Base-by-base conservation (phyloP, 768 basidiomycete species). In the Leucocoprinus leucothites region DNA sequence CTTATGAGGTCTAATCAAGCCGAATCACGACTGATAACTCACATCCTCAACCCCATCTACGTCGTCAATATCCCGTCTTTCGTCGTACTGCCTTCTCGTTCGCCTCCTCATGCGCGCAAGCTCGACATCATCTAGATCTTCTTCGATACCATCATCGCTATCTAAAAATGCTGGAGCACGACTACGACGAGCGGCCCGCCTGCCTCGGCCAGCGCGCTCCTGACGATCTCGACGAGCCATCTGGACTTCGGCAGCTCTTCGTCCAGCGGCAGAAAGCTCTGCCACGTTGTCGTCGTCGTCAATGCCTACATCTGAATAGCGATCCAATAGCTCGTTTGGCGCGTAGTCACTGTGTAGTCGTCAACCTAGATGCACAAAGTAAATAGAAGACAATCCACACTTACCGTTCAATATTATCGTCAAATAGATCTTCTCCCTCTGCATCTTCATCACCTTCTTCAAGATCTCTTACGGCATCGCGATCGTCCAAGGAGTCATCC, bases 381-480 rank as follows among this genome's bases (percentile, higher is more conserved):
- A 38, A 18, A 46, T 36, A 42, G 26, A 42, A 11, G 56, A 46
- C 31, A 31, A 31, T 9, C 9, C 1, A 57, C 34, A 57, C 84
- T 61, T 65, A 91, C 95, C 78, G 79, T 68, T 89, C 82, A 56
- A 91, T 69, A 48, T 74, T 77, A n/a, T 94, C 85, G 31, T 79
- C 90, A 69, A 95, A 98, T 41, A 99, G 82, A 72, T 98, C 96
- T 69, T 98, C 96, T 35, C 91, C 91, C 21, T 91, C 89, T n/a
- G 81, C 93, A 9, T 87, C 90, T 16, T 83, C 90, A 4, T 84
- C 90, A 25, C 75, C 87, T 49, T 85, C 86, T n/a, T 85, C 84
- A 13, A 82, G 71, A 63, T 88, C 84, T 52, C 68, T 74, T 3
- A 89, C 77, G 1, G 78, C 82, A 60, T 89, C 86, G 9, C 82